These are phyloP conservation scores for Tricladium varicosporioides DNA, from an alignment of 2,329 filamentous ascomycete species.

Conservation along the genomic window DNA sequence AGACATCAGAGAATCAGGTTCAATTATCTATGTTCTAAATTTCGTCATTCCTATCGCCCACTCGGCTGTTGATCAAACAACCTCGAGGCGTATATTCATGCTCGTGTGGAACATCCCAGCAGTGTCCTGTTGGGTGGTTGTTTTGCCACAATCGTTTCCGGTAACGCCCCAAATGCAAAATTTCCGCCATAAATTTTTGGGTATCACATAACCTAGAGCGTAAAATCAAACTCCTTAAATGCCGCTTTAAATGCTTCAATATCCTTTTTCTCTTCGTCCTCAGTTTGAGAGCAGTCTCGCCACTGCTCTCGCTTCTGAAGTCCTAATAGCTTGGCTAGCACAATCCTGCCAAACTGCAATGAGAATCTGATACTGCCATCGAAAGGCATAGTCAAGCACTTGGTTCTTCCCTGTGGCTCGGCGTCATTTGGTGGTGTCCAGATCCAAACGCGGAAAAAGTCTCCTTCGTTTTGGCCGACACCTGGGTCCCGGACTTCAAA, in stretches of 20 bases:
- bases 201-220: slow-evolving; percentile 18
- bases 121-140: too few species aligned
- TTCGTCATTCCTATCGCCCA: too few species aligned
- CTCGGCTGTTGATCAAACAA: too few species aligned
- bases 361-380: slow-evolving; percentile 75
- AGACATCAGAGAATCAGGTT: too few species aligned
- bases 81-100: too few species aligned
- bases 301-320: slow-evolving; percentile 79
- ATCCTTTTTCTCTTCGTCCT: slow-evolving; percentile 76
- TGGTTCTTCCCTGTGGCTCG: slow-evolving; percentile 46
- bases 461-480: slow-evolving; percentile 50
- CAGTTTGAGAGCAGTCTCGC: slow-evolving; percentile 77
- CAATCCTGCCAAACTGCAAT: slow-evolving; percentile 83
- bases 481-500: slow-evolving; percentile 49
- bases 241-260: slow-evolving; percentile 75
- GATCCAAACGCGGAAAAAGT: slow-evolving; percentile 83
- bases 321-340: slow-evolving; percentile 82
- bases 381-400: slow-evolving; percentile 72
- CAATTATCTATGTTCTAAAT: too few species aligned
- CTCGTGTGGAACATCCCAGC: too few species aligned
- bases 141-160: too few species aligned
- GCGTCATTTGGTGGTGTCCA: slow-evolving; percentile 57
- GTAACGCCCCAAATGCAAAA: slow-evolving; percentile 3
- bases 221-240: slow-evolving; percentile 85
- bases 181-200: slow-evolving; percentile 7